Evolutionary conservation across 306 rosid genomes (phyloP).

Genomic region (Quercus glauca): DNA sequence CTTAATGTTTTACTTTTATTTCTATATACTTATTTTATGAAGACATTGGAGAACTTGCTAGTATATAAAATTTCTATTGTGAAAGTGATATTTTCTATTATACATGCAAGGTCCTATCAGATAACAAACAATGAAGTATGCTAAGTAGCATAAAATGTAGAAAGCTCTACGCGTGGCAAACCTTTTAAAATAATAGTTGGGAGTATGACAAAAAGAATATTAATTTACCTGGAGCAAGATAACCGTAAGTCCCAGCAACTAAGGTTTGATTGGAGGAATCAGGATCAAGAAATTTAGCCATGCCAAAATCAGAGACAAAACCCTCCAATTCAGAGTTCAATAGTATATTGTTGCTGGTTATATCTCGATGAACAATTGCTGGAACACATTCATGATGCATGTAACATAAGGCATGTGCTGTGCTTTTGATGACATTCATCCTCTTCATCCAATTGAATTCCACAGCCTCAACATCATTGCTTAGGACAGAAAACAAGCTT

Average conservation of each 20-base stretch:
- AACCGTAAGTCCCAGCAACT: constrained; percentile 3
- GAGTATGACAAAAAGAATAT: background rate
- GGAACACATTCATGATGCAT: constrained; percentile 24
- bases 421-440: background rate
- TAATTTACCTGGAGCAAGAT: constrained; percentile 20
- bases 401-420: constrained; percentile 6
- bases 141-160: background rate
- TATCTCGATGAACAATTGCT: constrained; percentile 13
- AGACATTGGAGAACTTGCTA: background rate
- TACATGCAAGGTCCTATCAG: background rate
- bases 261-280: constrained; percentile 20
- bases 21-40: background rate
- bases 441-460: constrained; percentile 16
- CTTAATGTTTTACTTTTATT: too few relatives aligned
- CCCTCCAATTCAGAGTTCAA: constrained; percentile 1
- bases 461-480: background rate
- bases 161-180: background rate
- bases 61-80: background rate
- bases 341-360: constrained; percentile 17
- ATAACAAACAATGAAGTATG: background rate
- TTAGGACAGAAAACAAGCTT: constrained; percentile 5
- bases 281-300: constrained; percentile 8
- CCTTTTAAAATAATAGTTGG: background rate
- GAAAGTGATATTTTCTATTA: background rate
- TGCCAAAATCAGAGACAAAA: constrained; percentile 20